Base-by-base conservation (phyloP, 2,329 filamentous ascomycete species). In the Orbilia brochopaga region DNA sequence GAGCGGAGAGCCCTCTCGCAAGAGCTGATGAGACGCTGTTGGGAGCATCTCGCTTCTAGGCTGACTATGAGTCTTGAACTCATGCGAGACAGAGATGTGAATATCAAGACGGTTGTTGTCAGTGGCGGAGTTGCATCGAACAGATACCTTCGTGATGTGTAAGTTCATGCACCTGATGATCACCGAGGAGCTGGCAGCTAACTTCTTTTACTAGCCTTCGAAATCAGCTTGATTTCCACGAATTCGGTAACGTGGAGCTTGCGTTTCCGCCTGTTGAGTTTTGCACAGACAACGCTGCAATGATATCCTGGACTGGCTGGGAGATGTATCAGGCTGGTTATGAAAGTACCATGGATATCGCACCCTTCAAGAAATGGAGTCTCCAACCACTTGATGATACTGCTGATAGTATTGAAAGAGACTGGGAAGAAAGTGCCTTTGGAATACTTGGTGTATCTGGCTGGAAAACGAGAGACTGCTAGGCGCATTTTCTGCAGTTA, bases 261-360 rank as follows among this genome's bases (percentile, higher is more conserved):
- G 80, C 88, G 30, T 90, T 89, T 62, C 93, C 94, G n/a, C 92
- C 92, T 1, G 80, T 85, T 8, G 82, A 83, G 46, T 83, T 93
- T 59, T 97, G 94, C 78, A 97, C 91, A 0, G 94, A 99, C 77
- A 97, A 99, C 79, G 94, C 94, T 11, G 91, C 92, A 53, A 99
- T 99, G 94, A 92, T 97, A 78, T 93, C 89, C 1, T 97, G 94
- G 93, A 84, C 92, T 0, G 94, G 89, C 0, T 84, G 92, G 75
- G 92, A 97, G 80, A 97, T 99, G 92, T 97, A 85, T 77, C 85
- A 90, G 79, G 86, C 85, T 0, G 92, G 93, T 0, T 92, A 86
- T 83, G 80, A 82, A 67, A 88, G 86, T 7, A 83, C 85, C 19
- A 77, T 92, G 63, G 83, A 81, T 23, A 84, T 88, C 64, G 78